Percentiles rank a stretch among this genome's conserved stretches.
These are phyloP conservation scores for Triadica sebifera DNA, from an alignment of 345 rosid species.

Conservation along the genomic window DNA sequence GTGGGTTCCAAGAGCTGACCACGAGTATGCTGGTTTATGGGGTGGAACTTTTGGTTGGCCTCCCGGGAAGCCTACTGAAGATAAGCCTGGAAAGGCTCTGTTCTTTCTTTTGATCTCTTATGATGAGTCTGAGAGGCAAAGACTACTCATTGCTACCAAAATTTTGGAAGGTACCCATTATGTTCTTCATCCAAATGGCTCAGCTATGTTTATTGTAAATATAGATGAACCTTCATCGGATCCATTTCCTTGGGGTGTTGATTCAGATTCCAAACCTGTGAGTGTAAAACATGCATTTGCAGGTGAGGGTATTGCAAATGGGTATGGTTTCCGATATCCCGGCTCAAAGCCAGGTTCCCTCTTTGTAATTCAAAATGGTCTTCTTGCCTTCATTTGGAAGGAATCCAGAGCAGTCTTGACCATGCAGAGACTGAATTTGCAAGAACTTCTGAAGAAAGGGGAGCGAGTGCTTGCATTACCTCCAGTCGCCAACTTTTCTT, in stretches of 20 bases:
- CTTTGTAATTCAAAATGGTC: conserved; percentile 55
- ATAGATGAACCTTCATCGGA: conserved; percentile 66
- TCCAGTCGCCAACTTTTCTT: conserved; percentile 65
- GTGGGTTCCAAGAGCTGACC: conserved; percentile 39
- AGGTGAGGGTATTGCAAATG: conserved; percentile 87
- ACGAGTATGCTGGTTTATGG: conserved; percentile 82
- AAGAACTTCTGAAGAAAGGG: conserved; percentile 74
- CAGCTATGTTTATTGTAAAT: conserved; percentile 76
- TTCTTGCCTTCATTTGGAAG: conserved; percentile 84
- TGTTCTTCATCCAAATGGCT: conserved; percentile 87
- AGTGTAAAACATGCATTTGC: conserved; percentile 45
- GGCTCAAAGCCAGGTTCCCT: conserved; percentile 85
- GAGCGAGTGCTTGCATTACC: conserved; percentile 57
- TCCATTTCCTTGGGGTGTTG: conserved; percentile 64
- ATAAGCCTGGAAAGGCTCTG: conserved; percentile 73
- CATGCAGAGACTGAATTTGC: conserved; percentile 65
- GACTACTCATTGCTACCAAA: conserved; percentile 68
- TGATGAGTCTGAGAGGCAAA: conserved; percentile 53
- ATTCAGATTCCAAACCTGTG: conserved; percentile 51
- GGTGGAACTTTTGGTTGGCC: conserved; percentile 94
- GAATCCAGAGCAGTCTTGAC: conserved; percentile 68
- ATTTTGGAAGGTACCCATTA: conserved; percentile 93
- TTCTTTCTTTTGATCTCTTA: conserved; percentile 77
- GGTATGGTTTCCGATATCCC: conserved; percentile 90
- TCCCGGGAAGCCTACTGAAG: conserved; percentile 61